phyloP scores from a whole-genome alignment of 2,329 filamentous ascomycete genomes.

The Fusarium denticulatum region DNA sequence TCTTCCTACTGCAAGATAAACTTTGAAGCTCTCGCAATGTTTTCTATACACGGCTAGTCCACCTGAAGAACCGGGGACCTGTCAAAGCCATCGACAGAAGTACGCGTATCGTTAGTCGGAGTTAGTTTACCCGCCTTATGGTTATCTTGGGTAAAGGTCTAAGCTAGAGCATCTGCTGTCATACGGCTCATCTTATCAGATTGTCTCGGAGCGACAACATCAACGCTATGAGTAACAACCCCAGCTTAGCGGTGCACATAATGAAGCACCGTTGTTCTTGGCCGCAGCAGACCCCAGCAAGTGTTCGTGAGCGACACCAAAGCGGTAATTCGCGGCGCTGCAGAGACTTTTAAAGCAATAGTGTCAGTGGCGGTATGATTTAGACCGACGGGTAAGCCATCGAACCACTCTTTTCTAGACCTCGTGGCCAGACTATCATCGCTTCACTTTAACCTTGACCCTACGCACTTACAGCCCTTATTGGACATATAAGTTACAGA shows the following conservation, averaged over 20 bases:
- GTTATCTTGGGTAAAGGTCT: too few relatives aligned
- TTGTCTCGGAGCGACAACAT: not conserved
- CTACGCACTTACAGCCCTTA: not conserved
- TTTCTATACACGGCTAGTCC: not conserved
- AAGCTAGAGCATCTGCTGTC: too few relatives aligned
- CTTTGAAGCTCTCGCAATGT: not conserved
- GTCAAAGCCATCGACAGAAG: not conserved
- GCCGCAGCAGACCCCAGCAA: not conserved
- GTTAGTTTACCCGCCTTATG: not conserved
- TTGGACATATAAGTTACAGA: not conserved
- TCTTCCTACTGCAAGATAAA: not conserved
- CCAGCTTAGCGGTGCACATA: not conserved
- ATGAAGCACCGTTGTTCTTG: too few relatives aligned
- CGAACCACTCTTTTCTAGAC: not conserved
- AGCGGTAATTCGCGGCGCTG: too few relatives aligned
- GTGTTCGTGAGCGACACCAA: not conserved
- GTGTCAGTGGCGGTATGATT: not conserved
- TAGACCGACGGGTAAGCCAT: not conserved
- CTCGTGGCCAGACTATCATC: not conserved
- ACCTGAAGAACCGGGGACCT: not conserved
- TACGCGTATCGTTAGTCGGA: not conserved
- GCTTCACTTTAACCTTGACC: not conserved
- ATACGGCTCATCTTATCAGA: not conserved
- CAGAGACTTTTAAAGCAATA: accelerated
- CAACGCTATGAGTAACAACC: not conserved